Evolutionary conservation across 176 grass and related monocot species (phyloP).

Genomic region (Musa beccarii): DNA sequence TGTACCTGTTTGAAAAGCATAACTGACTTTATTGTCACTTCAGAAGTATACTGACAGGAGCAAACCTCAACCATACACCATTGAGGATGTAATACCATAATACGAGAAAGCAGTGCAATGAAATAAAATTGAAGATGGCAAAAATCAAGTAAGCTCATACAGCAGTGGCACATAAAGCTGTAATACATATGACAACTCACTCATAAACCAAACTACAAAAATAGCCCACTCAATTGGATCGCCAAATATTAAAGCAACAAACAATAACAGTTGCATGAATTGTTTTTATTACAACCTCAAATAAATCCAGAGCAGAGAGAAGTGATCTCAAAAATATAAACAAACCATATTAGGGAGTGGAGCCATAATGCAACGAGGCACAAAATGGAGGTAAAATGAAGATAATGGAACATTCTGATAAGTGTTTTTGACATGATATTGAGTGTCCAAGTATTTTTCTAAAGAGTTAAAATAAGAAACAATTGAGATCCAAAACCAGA

Average conservation of each 20-base stretch:
- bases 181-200: neutral
- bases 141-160: neutral
- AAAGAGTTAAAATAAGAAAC: neutral
- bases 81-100: neutral
- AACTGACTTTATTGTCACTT: slow-evolving; percentile 12
- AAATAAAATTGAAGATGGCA: neutral
- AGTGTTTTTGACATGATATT: too few species aligned
- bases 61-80: neutral
- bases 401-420: neutral
- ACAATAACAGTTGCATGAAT: neutral
- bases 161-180: neutral
- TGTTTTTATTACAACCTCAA: too few species aligned
- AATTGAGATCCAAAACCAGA: slow-evolving; percentile 8
- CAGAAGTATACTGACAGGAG: slow-evolving; percentile 6
- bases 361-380: too few species aligned
- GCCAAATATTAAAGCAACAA: neutral
- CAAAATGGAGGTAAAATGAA: too few species aligned
- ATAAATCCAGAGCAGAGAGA: too few species aligned
- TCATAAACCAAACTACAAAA: neutral
- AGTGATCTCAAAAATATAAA: too few species aligned
- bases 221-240: neutral
- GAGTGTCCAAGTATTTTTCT: neutral
- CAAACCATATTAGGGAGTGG: too few species aligned
- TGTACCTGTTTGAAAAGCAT: slow-evolving; percentile 50
- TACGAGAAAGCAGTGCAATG: neutral